Base-by-base conservation (phyloP, 495 filamentous ascomycete genomes). In the Friedmanniomyces simplex region DNA sequence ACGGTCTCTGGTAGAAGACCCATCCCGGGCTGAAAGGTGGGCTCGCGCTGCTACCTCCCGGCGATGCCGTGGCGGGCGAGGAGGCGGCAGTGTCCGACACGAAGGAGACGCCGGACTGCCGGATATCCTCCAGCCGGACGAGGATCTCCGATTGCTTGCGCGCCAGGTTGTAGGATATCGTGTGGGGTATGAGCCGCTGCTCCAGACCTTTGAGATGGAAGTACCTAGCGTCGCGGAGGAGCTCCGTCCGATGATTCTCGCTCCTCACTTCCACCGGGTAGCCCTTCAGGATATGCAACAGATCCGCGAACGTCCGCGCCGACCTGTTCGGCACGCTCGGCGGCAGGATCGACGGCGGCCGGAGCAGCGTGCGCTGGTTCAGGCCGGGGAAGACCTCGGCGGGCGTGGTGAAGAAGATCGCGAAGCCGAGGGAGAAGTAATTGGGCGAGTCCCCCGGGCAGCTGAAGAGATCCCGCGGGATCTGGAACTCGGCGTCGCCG, bases 351-450 rank as follows among this genome's bases (percentile, higher is more conserved):
- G 87, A 84, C 1, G 91, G 91, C 1, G 91, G 91, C 7, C 91
- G 87, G 12, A 98, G 82, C n/a, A 96, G 81, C 20, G 82, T 82
- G 52, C 82, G 78, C 18, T 86, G 79, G 48, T 89, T 80, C 0
- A 96, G 79, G 1, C 93, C 93, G 0, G 91, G 91, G 64, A 96
- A 96, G 43, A 89, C 78, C 63, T 95, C 84, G 24, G 79, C 73
- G 1, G 87, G 87, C 0, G 82, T 82, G 25, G 82, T 81, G 72
- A 96, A 94, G 75, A 95, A 95, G 66, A 89, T 81, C 11, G 84
- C 84, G 66, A 96, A 95, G 51, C 91, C 91, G 7, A 98, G 79
- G 6, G 89, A 83, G 75, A 98, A 98, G 79, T 91, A 98, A 71
- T 98, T 98, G 6, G 89, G 90, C 28, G 82, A 83, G 69, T 98